A percentile compares a stretch with the other conserved stretches of the same genome.
Conservation (phyloP, 2,329 filamentous ascomycete genomes). For the Aspergillus oerlinghausenensis region DNA sequence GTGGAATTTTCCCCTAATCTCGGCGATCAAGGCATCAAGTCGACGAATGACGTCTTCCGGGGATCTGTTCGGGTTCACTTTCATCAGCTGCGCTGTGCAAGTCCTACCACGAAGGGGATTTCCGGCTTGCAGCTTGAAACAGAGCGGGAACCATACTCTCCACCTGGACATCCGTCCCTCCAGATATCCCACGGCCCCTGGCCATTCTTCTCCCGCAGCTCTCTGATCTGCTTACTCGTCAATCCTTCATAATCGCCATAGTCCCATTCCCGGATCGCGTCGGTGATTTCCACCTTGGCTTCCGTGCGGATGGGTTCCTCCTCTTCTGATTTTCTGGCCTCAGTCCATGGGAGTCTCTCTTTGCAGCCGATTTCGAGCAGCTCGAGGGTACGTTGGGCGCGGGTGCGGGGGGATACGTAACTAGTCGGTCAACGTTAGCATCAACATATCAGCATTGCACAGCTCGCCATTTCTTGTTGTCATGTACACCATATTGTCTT, state of each 20-base stretch:
- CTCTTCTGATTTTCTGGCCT: conserved; percentile 22
- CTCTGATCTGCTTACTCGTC: conserved; percentile 64
- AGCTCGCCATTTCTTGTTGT: not conserved
- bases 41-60: conserved; percentile 68
- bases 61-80: conserved; percentile 43
- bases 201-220: conserved; percentile 54
- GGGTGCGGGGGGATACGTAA: conserved; percentile 80
- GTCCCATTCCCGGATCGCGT: conserved; percentile 78
- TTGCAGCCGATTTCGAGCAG: conserved; percentile 70
- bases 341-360: conserved; percentile 67
- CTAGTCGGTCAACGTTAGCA: conserved; percentile 26
- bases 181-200: conserved; percentile 73
- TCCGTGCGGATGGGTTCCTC: conserved; percentile 46
- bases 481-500: not conserved
- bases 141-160: conserved; percentile 58
- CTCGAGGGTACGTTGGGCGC: conserved; percentile 86
- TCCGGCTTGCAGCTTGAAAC: not conserved
- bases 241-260: conserved; percentile 85
- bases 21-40: conserved; percentile 69
- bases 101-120: not conserved
- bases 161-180: conserved; percentile 79
- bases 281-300: conserved; percentile 62
- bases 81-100: not conserved
- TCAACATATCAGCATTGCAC: not conserved
- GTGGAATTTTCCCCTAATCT: conserved; percentile 67